Conservation (phyloP, 306 rosid genomes). For the Argentina anserina region DNA sequence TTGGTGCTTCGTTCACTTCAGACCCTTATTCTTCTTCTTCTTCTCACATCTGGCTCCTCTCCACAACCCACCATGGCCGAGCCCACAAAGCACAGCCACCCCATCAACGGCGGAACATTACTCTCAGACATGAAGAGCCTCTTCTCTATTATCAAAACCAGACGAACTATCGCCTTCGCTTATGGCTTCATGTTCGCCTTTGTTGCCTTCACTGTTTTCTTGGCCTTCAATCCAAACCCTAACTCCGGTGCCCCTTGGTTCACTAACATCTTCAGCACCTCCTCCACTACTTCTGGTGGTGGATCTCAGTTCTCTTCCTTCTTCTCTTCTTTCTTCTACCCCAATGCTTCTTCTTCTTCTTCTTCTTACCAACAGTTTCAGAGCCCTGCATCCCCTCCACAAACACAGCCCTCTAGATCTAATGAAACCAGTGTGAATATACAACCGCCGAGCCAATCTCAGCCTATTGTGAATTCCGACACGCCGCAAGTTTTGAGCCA, state of each 20-base stretch:
- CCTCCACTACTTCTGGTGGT: not conserved
- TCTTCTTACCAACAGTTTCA: slow-evolving; percentile 10
- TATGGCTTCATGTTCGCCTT: slow-evolving; percentile 64
- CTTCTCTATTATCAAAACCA: slow-evolving; percentile 55
- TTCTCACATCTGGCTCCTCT: not conserved
- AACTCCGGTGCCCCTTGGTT: slow-evolving; percentile 60
- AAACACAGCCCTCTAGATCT: slow-evolving; percentile 49
- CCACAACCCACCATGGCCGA: slow-evolving; percentile 53
- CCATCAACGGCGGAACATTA: slow-evolving; percentile 37
- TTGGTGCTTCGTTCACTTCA: not conserved
- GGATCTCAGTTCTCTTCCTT: slow-evolving; percentile 52
- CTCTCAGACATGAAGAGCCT: slow-evolving; percentile 54
- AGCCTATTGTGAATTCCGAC: slow-evolving; percentile 8
- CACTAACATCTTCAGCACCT: slow-evolving; percentile 40
- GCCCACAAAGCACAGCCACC: slow-evolving; percentile 49
- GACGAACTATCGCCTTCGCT: slow-evolving; percentile 52
- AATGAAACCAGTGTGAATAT: slow-evolving; percentile 18
- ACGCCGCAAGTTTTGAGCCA: slow-evolving; percentile 16
- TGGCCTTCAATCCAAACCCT: slow-evolving; percentile 61
- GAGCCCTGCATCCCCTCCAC: slow-evolving; percentile 7
- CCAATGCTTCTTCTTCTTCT: slow-evolving; percentile 33
- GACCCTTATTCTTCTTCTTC: not conserved
- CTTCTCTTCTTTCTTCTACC: slow-evolving; percentile 49
- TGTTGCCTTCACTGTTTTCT: slow-evolving; percentile 61
- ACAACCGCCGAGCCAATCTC: slow-evolving; percentile 33